Percentiles rank a stretch among this genome's conserved stretches.
phyloP scores from a whole-genome alignment of 805 yeast species.

The Metschnikowia reukaufii region DNA sequence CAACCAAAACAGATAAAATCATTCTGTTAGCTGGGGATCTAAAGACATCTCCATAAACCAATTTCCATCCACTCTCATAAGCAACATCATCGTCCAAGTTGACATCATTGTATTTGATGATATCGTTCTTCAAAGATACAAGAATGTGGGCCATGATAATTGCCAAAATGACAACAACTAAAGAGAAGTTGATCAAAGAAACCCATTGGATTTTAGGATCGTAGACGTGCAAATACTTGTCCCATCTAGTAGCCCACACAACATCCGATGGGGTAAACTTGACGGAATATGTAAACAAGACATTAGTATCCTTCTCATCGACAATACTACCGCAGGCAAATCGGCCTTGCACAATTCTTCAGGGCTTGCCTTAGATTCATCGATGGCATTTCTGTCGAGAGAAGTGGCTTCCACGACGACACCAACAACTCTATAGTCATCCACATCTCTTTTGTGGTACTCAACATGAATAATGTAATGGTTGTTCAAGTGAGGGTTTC shows the following conservation, averaged over 20 bases:
- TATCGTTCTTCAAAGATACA: constrained; percentile 75
- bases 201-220: constrained; percentile 97
- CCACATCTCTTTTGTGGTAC: constrained; percentile 72
- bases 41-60: constrained; percentile 93
- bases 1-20: constrained; percentile 75
- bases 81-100: constrained; percentile 83
- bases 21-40: constrained; percentile 74
- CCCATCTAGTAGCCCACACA: constrained; percentile 99
- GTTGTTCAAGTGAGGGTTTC: constrained; percentile 66
- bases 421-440: constrained; percentile 85
- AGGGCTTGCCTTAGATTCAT: constrained; percentile 20
- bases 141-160: constrained; percentile 77
- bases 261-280: constrained; percentile 66
- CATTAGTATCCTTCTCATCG: constrained; percentile 48
- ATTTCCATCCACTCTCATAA: constrained; percentile 96
- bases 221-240: constrained; percentile 85
- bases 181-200: constrained; percentile 80
- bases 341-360: constrained; percentile 34
- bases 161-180: constrained; percentile 76
- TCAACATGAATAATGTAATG: constrained; percentile 80
- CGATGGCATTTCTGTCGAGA: constrained; percentile 32
- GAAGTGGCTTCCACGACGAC: constrained; percentile 76
- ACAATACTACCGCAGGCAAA: constrained; percentile 47
- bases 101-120: constrained; percentile 83
- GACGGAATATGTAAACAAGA: constrained; percentile 85